Evolutionary conservation across 352 stramenopile genomes (phyloP).

Genomic region (Blastocystis sp.): DNA sequence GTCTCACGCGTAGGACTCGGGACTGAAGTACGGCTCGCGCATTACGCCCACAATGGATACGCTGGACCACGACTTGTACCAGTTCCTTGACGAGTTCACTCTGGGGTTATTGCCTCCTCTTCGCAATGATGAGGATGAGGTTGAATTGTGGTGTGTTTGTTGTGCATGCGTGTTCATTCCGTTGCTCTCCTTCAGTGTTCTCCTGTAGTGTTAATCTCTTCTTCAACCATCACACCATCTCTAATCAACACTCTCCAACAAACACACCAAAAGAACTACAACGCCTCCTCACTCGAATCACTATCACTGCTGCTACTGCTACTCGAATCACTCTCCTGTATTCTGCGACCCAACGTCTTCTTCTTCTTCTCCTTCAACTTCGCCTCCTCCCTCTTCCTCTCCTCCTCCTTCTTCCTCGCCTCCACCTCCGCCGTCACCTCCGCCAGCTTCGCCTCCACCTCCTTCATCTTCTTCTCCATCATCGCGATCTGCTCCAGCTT

Average conservation of each 20-base stretch:
- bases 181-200: too few relatives aligned
- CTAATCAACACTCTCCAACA: too few relatives aligned
- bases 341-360: not conserved
- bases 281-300: not conserved
- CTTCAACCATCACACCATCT: too few relatives aligned
- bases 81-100: conserved; percentile 62
- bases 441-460: conserved; percentile 48
- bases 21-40: conserved; percentile 61
- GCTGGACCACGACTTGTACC: conserved; percentile 49
- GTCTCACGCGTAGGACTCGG: not conserved
- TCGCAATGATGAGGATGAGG: conserved; percentile 50
- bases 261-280: not conserved
- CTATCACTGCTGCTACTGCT: too few relatives aligned
- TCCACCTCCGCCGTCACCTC: conserved; percentile 44
- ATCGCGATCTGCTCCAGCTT: conserved; percentile 62
- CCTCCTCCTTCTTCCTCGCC: not conserved
- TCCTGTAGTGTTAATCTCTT: too few relatives aligned
- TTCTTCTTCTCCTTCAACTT: not conserved
- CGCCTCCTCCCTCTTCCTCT: not conserved
- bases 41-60: conserved; percentile 37
- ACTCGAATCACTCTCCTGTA: not conserved
- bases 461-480: conserved; percentile 56
- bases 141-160: conserved; percentile 27
- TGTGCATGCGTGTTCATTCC: too few relatives aligned
- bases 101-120: conserved; percentile 68